A percentile compares a stretch with the other conserved stretches of the same genome.
These are phyloP conservation scores for Rhodamnia argentea DNA, from an alignment of 345 rosid genomes.

Conservation along the genomic window DNA sequence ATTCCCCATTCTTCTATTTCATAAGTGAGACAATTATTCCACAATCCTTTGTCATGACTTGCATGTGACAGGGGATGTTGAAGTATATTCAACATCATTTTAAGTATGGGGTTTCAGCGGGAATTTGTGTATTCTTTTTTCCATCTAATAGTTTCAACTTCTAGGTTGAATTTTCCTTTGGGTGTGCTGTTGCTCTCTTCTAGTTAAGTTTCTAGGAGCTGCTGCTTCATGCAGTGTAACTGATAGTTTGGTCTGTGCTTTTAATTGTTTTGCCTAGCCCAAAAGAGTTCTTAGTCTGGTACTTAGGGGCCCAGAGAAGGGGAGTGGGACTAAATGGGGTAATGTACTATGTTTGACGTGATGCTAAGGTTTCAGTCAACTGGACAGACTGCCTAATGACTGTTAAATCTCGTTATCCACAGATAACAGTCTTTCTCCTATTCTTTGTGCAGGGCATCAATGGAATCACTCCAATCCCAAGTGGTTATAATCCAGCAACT, in stretches of 20 bases:
- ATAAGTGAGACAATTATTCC: not conserved
- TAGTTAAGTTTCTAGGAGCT: not conserved
- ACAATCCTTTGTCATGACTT: not conserved
- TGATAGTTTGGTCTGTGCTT: not conserved
- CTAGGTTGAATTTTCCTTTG: not conserved
- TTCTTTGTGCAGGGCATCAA: slow-evolving; percentile 32
- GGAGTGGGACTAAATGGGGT: not conserved
- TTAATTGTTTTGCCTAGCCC: not conserved
- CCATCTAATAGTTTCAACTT: not conserved
- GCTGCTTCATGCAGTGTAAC: not conserved
- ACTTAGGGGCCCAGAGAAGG: not conserved
- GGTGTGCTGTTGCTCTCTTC: not conserved
- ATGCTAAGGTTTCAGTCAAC: not conserved
- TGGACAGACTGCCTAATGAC: not conserved
- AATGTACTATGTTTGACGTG: not conserved
- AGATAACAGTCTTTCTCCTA: not conserved
- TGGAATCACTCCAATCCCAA: slow-evolving; percentile 52
- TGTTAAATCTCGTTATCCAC: not conserved
- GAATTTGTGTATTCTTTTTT: not conserved
- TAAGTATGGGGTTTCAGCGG: not conserved
- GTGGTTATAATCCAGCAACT: slow-evolving; percentile 85
- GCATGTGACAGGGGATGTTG: not conserved
- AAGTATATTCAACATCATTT: not conserved
- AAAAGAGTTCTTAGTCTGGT: not conserved
- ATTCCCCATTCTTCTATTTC: not conserved